phyloP scores from a whole-genome alignment of 257 asterid genomes.

The Solanum bulbocastanum region DNA sequence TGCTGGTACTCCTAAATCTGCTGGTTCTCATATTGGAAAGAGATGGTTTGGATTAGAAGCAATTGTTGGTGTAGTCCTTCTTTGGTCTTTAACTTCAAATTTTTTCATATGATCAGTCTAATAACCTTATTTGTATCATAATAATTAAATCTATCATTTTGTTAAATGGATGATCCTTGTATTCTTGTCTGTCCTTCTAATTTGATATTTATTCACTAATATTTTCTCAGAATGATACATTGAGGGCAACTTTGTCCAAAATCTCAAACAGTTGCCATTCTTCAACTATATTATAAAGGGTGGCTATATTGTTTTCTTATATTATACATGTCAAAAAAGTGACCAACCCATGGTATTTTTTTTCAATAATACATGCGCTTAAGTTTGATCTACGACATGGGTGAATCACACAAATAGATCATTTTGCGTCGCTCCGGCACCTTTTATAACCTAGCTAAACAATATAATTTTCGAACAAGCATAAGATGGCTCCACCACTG shows the following conservation, averaged over 20 bases:
- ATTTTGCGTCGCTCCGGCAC: not conserved
- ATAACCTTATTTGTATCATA: not conserved
- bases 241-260: not conserved
- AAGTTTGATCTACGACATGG: not conserved
- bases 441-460: not conserved
- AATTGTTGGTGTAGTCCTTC: slow-evolving; percentile 4
- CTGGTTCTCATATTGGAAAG: slow-evolving; percentile 9
- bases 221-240: not conserved
- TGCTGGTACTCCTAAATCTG: slow-evolving; percentile 1
- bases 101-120: not conserved
- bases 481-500: too few relatives aligned
- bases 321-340: not conserved
- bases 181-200: not conserved
- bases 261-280: not conserved
- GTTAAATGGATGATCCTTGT: not conserved
- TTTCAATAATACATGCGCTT: not conserved
- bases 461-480: not conserved
- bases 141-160: not conserved
- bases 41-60: slow-evolving; percentile 9
- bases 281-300: not conserved
- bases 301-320: not conserved
- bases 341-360: not conserved
- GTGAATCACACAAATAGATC: not conserved
- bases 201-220: not conserved
- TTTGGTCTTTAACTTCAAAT: slow-evolving; percentile 1